Conservation (phyloP, 805 yeast species). For the Saturnispora hagleri region DNA sequence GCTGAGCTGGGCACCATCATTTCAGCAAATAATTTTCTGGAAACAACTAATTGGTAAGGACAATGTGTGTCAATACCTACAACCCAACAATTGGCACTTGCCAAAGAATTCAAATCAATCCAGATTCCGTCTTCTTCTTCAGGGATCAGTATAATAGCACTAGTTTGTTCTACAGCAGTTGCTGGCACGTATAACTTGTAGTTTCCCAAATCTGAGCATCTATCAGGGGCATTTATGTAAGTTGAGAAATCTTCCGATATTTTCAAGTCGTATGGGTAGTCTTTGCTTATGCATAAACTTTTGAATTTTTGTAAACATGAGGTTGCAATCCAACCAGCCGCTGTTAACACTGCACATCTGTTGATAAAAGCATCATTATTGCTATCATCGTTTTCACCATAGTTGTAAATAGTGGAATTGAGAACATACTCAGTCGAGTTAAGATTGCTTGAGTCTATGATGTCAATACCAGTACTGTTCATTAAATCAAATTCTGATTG, state of each 20-base stretch:
- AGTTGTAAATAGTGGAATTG: background rate
- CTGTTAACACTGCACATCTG: slow-evolving; percentile 34
- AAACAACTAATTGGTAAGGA: slow-evolving; percentile 57
- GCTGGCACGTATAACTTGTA: slow-evolving; percentile 38
- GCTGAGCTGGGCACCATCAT: slow-evolving; percentile 61
- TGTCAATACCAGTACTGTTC: background rate
- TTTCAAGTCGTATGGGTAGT: slow-evolving; percentile 36
- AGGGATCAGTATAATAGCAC: slow-evolving; percentile 17
- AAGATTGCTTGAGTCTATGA: background rate
- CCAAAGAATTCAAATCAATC: slow-evolving; percentile 76
- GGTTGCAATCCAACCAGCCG: slow-evolving; percentile 53
- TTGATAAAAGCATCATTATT: slow-evolving; percentile 18
- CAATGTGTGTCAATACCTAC: slow-evolving; percentile 75
- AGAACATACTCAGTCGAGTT: background rate
- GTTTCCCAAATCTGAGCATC: slow-evolving; percentile 23
- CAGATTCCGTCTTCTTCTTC: slow-evolving; percentile 40
- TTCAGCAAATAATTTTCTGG: slow-evolving; percentile 46
- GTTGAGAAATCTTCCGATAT: slow-evolving; percentile 26
- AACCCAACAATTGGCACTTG: slow-evolving; percentile 74
- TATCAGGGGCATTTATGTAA: slow-evolving; percentile 38
- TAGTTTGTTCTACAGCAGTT: slow-evolving; percentile 38
- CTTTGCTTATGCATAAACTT: slow-evolving; percentile 46
- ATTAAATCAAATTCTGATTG: background rate
- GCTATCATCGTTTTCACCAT: background rate
- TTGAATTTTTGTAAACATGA: slow-evolving; percentile 51